phyloP scores from a whole-genome alignment of 176 grass and related monocot species.

The Elymus sibiricus region DNA sequence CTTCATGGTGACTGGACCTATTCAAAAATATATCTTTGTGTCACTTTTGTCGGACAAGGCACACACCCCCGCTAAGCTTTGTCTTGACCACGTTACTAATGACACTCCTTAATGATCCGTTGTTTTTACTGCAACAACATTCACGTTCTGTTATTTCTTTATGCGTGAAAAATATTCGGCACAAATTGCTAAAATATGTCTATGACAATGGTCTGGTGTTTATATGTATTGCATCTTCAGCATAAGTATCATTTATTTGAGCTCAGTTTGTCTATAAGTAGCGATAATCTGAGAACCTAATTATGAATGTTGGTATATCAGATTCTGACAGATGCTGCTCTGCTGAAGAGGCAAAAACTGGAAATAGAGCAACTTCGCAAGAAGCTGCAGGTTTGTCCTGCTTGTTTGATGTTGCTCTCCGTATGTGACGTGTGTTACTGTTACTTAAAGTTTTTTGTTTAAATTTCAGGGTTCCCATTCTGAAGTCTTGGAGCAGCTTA shows the following conservation, averaged over 20 bases:
- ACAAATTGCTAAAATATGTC: neutral
- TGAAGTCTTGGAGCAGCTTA: slow-evolving; percentile 87
- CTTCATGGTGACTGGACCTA: too few species aligned
- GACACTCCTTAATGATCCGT: too few species aligned
- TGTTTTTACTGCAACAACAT: too few species aligned
- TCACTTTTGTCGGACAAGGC: too few species aligned
- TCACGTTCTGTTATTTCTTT: neutral
- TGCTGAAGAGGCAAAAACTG: slow-evolving; percentile 87
- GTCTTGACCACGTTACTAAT: too few species aligned
- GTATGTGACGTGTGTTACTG: neutral
- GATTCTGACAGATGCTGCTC: slow-evolving; percentile 93
- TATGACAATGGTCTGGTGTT: neutral
- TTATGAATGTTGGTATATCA: slow-evolving; percentile 17
- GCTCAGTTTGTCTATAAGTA: slow-evolving; percentile 15
- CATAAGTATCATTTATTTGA: neutral
- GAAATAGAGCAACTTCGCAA: slow-evolving; percentile 89
- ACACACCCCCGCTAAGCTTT: too few species aligned
- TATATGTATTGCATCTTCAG: neutral
- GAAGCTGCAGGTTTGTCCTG: slow-evolving; percentile 70
- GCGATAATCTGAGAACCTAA: slow-evolving; percentile 9
- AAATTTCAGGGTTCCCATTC: slow-evolving; percentile 90
- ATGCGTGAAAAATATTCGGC: neutral
- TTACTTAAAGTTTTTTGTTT: slow-evolving; percentile 27
- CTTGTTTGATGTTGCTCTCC: slow-evolving; percentile 15
- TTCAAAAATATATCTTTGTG: too few species aligned